Evolutionary conservation across 441 rosid species (phyloP).

Genomic region (Erodium trifolium): DNA sequence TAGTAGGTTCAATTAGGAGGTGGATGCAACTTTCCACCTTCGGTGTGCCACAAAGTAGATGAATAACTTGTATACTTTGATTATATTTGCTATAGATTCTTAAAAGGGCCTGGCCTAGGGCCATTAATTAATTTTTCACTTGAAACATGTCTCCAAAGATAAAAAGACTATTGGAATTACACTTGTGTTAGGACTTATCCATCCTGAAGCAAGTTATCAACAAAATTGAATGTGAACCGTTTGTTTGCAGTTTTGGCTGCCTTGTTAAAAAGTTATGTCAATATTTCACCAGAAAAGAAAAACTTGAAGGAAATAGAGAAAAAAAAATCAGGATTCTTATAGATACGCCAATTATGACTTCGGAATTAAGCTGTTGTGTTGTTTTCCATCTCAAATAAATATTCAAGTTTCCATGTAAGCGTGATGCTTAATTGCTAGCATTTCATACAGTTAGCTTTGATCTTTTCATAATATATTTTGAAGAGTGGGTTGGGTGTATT

Average conservation of each 20-base stretch:
- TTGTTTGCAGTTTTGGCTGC: background rate
- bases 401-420: background rate
- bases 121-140: too few relatives aligned
- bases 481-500: background rate
- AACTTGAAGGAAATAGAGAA: background rate
- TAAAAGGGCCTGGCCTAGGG: too few relatives aligned
- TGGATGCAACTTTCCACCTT: too few relatives aligned
- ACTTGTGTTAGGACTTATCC: too few relatives aligned
- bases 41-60: too few relatives aligned
- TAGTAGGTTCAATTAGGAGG: too few relatives aligned
- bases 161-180: too few relatives aligned
- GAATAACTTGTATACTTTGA: too few relatives aligned
- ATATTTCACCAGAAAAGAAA: background rate
- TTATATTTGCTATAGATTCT: too few relatives aligned
- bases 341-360: background rate
- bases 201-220: background rate
- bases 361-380: background rate
- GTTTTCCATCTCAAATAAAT: background rate
- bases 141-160: too few relatives aligned
- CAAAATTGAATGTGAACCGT: background rate
- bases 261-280: background rate
- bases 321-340: background rate
- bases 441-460: background rate
- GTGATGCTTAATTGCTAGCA: background rate
- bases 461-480: background rate